Evolutionary conservation across 2,329 filamentous ascomycete species (phyloP), one percentile per base, ranked within the genome.

Genomic region (Apiospora kogelbergensis): DNA sequence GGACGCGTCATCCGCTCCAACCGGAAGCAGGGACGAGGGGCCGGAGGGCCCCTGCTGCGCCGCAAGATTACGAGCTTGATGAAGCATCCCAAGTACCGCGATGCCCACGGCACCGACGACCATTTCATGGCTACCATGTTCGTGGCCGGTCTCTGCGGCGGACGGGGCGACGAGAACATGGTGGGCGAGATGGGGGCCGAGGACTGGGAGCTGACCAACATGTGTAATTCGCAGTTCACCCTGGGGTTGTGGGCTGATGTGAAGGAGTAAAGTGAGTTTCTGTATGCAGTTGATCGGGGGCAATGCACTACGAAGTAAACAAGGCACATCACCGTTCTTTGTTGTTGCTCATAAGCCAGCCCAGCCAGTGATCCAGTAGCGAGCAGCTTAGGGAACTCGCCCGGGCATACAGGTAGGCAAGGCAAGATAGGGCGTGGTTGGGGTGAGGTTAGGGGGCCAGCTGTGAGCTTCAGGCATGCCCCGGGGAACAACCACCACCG

Each of bases 81-180:
- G 89, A 91, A 92, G 80, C 87, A 91, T 74, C 89, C 90, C 0
- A 81, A 83, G 63, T 92, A 86, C 74, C 80, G 90, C 20, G 89
- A 91, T 73, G 90, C 90, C 0, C 90, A 92, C 78, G 89, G 84
- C 0, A 92, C 90, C 0, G 90, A 93, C 74, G 90, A 92, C 75
- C 90, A 92, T 74, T 92, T 90, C 72, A 91, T 92, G 87, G 81
- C 89, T 0, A 83, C 87, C 3, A 81, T 89, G 73, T 92, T 92
- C 78, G 85, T 90, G 0, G 87, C 89, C 0, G 90, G 90, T 1
- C 80, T 85, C 3, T 81, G 81, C 40, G 84, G 88, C 1, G 83
- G 83, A 41, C 73, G 78, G 67, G 83, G 84, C 30, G 85, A 88
- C 75, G 77, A 81, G 68, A 80, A 78, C 0, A 74, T 78, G 15